Evolutionary conservation across 139 green algal genomes (phyloP).

Genomic region (Diplosphaera chodatii): DNA sequence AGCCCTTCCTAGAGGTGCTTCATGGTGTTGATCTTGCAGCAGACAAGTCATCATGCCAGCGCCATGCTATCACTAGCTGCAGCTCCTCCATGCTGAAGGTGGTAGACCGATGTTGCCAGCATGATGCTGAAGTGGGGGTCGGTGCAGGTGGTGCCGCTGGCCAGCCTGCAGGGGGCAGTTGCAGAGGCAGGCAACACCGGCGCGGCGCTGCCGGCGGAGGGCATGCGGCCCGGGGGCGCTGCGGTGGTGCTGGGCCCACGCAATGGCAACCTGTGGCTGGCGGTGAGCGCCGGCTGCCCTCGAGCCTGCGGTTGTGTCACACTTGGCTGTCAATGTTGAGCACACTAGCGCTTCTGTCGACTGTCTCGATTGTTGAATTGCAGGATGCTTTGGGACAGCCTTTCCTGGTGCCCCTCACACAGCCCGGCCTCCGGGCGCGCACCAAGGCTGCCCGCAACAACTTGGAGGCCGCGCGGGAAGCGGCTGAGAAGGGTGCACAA

Average conservation of each 20-base stretch:
- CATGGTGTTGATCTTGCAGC: too few species aligned
- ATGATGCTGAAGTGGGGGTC: too few species aligned
- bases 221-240: constrained; percentile 15
- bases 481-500: constrained; percentile 29
- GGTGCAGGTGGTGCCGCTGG: constrained; percentile 16
- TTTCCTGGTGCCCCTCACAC: constrained; percentile 39
- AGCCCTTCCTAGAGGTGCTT: constrained; percentile 17
- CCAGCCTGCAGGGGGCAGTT: constrained; percentile 4
- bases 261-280: constrained; percentile 26
- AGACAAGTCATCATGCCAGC: too few species aligned
- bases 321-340: too few species aligned
- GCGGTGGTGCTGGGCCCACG: constrained; percentile 7
- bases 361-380: constrained; percentile 4
- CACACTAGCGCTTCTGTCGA: too few species aligned
- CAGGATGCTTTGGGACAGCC: constrained; percentile 31
- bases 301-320: too few species aligned
- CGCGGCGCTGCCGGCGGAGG: constrained; percentile 17
- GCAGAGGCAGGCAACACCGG: constrained; percentile 12
- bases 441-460: constrained; percentile 36
- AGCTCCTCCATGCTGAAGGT: too few species aligned
- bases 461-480: constrained; percentile 17
- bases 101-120: too few species aligned
- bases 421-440: constrained; percentile 36
- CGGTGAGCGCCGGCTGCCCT: constrained; percentile 5
- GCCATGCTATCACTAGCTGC: too few species aligned